Conservation (phyloP, 1,284 basidiomycete species). For the Volvariella volvacea region DNA sequence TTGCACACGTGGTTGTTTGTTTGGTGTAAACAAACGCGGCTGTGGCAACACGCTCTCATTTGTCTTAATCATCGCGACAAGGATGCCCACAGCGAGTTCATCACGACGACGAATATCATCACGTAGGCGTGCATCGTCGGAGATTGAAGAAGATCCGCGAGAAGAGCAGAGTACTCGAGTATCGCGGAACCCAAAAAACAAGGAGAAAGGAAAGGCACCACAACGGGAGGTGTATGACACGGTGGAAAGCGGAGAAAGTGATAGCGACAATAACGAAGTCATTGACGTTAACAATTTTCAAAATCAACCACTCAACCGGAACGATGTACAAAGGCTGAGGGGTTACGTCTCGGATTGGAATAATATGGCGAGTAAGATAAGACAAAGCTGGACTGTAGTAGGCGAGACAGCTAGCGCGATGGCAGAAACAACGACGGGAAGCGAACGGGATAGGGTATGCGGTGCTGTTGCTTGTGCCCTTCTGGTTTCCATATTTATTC, state of each 20-base stretch:
- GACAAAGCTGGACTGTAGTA: slow-evolving; percentile 40
- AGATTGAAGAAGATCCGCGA: slow-evolving; percentile 52
- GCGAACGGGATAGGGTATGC: slow-evolving; percentile 47
- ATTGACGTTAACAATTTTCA: slow-evolving; percentile 53
- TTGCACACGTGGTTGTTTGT: neutral
- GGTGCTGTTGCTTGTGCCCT: too few species aligned
- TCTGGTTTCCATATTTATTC: neutral
- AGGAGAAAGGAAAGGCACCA: slow-evolving; percentile 31
- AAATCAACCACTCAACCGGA: slow-evolving; percentile 53
- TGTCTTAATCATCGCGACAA: slow-evolving; percentile 5
- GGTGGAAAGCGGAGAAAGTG: slow-evolving; percentile 17
- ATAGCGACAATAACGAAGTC: slow-evolving; percentile 36
- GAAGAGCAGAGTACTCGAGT: slow-evolving; percentile 18
- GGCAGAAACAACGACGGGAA: slow-evolving; percentile 53
- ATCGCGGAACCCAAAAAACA: slow-evolving; percentile 6
- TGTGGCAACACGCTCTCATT: slow-evolving; percentile 12
- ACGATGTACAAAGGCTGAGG: slow-evolving; percentile 41
- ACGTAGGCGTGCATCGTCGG: slow-evolving; percentile 43
- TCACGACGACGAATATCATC: slow-evolving; percentile 30
- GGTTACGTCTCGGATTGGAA: slow-evolving; percentile 59
- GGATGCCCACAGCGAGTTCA: slow-evolving; percentile 38
- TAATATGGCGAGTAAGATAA: slow-evolving; percentile 38
- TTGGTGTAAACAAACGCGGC: slow-evolving; percentile 31
- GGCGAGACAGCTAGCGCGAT: slow-evolving; percentile 51
- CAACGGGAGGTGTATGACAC: slow-evolving; percentile 15